phyloP scores from a whole-genome alignment of 2,329 filamentous ascomycete genomes.

The Coniochaeta hoffmannii region DNA sequence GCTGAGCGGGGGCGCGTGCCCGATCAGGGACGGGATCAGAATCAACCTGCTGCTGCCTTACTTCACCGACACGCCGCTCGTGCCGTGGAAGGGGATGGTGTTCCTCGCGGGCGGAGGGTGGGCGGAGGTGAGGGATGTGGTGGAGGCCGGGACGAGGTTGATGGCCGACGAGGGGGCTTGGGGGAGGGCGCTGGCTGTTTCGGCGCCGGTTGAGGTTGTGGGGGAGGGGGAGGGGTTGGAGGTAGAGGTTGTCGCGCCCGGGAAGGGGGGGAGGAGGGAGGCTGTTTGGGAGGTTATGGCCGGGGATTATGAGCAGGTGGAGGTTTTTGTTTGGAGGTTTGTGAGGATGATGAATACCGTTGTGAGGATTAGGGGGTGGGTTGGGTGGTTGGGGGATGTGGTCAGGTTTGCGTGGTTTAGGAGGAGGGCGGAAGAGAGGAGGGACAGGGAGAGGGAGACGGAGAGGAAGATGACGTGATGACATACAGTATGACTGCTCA shows the following conservation, averaged over 20 bases:
- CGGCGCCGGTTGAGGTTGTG: slow-evolving; percentile 24
- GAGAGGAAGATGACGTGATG: background rate
- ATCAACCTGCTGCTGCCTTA: slow-evolving; percentile 62
- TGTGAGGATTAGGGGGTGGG: slow-evolving; percentile 36
- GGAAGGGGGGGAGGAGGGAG: slow-evolving; percentile 10
- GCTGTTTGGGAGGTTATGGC: slow-evolving; percentile 10
- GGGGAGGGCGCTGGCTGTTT: slow-evolving; percentile 44
- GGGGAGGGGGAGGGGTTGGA: slow-evolving; percentile 11
- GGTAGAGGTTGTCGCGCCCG: background rate
- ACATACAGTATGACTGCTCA: too few relatives aligned
- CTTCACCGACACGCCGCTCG: slow-evolving; percentile 56
- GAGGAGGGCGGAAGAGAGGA: background rate
- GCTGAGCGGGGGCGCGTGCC: slow-evolving; percentile 42
- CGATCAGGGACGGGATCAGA: slow-evolving; percentile 41
- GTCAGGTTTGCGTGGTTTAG: background rate
- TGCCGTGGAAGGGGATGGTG: slow-evolving; percentile 35
- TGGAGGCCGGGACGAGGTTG: slow-evolving; percentile 56
- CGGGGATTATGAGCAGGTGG: slow-evolving; percentile 2
- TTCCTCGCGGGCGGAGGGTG: slow-evolving; percentile 49
- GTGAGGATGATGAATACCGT: background rate
- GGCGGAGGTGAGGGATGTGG: slow-evolving; percentile 49
- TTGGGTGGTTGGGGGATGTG: slow-evolving; percentile 24
- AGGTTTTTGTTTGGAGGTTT: slow-evolving; percentile 1
- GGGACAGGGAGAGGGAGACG: background rate
- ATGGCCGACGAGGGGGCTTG: slow-evolving; percentile 46